Evolutionary conservation across 2,329 filamentous ascomycete species (phyloP), one percentile per base, ranked within the genome.

Genomic region (Lachnellula occidentalis): DNA sequence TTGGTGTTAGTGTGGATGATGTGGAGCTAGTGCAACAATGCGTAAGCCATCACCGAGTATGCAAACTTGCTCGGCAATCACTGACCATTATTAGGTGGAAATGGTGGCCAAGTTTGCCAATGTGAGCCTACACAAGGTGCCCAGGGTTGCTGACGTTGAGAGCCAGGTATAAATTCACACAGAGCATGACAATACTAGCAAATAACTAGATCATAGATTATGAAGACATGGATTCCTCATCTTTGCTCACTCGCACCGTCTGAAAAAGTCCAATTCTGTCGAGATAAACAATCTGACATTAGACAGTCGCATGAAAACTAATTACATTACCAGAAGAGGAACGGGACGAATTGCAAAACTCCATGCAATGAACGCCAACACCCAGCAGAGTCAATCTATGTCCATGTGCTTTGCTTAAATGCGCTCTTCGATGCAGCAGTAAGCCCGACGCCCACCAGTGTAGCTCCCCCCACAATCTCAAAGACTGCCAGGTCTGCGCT

Each of bases 1-100:
- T 81, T 31, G 78, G 77, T 0, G 73, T 79, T 0, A 64, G 59
- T 34, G 46, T 48, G 56, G 68, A 71, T 48, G 74, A 77, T 64
- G 71, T 74, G 0, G 68, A 74, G 65, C 56, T 65, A n/a, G 50
- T 69, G 5, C 67, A 69, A 50, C 61, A 66, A 62, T 69, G 67
- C 56, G 67, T 68, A 57, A 56, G 62, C 64, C 15, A 22, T 11
- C 17, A 19, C 4, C 19, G 11, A 24, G 4, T 24, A 5, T 17
- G 15, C 14, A 34, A 21, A 12, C 31, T 48, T 14, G 5, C 14
- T 22, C 22, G 12, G 14, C 17, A 19, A 19, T 27, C 21, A 8
- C 45, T 48, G 14, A 48, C 45, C 11, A 14, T 14, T 15, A 4
- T 12, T 49, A 49, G 47, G 47, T 49, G 36, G 47, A 49, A 49